Conservation (phyloP, 179 eudicot genomes). For the Pouteria campechiana region DNA sequence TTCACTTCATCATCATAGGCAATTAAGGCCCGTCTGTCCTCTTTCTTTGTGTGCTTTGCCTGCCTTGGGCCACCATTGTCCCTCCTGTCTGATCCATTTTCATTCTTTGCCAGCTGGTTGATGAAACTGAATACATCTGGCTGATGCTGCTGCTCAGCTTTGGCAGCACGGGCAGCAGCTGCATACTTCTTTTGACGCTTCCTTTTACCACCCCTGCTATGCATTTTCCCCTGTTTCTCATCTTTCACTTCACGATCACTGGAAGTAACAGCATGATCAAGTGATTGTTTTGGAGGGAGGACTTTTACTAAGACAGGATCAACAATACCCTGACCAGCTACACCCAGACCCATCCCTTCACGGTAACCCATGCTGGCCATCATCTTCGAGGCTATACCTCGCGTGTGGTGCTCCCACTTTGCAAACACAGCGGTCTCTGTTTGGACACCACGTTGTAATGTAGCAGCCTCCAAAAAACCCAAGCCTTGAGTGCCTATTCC, state of each 20-base stretch:
- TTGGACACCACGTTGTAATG: conserved; percentile 63
- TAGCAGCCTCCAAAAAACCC: conserved; percentile 57
- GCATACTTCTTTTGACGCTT: conserved; percentile 81
- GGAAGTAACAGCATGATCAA: conserved; percentile 52
- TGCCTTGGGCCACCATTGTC: too few species aligned
- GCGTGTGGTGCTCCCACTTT: conserved; percentile 94
- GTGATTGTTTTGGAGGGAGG: conserved; percentile 82
- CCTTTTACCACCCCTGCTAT: conserved; percentile 82
- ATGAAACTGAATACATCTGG: conserved; percentile 83
- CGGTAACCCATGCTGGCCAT: conserved; percentile 96
- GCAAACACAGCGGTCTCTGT: conserved; percentile 86
- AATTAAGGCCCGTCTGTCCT: conserved; percentile 60
- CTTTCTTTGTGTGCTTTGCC: conserved; percentile 41
- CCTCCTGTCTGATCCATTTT: conserved; percentile 21
- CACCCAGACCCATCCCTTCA: conserved; percentile 94
- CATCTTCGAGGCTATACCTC: conserved; percentile 96
- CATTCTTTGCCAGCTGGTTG: conserved; percentile 71
- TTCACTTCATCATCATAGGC: conserved; percentile 77
- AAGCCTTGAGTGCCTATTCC: conserved; percentile 41
- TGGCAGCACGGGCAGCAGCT: conserved; percentile 54
- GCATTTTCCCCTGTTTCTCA: conserved; percentile 35
- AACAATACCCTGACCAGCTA: conserved; percentile 71
- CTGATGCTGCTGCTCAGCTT: conserved; percentile 40
- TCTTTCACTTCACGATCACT: conserved; percentile 17
- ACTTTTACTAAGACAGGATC: conserved; percentile 65